Conservation (phyloP, 2,329 filamentous ascomycete species). For the Lasiodiplodia sp. region DNA sequence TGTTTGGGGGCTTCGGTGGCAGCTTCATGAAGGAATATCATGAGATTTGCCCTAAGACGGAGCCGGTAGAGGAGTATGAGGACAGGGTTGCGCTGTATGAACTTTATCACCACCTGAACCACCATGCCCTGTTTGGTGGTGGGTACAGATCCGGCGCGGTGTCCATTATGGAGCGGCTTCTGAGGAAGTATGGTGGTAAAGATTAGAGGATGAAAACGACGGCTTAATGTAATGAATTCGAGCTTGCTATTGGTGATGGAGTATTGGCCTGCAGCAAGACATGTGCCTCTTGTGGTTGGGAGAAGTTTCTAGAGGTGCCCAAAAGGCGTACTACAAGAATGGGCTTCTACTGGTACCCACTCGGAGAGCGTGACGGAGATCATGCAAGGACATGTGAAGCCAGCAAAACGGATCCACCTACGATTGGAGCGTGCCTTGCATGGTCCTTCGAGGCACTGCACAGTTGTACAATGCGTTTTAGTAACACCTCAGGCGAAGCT, state of each 20-base stretch:
- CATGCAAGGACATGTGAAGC: background rate
- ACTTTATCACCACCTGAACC: slow-evolving; percentile 90
- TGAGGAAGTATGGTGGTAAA: slow-evolving; percentile 67
- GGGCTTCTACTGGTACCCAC: background rate
- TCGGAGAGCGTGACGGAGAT: background rate
- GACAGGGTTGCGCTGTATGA: slow-evolving; percentile 84
- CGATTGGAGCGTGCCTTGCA: background rate
- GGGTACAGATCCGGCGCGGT: slow-evolving; percentile 79
- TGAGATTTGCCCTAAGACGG: slow-evolving; percentile 75
- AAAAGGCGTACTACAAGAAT: too few species aligned
- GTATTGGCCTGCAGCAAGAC: too few species aligned
- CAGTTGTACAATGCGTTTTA: background rate
- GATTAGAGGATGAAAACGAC: background rate
- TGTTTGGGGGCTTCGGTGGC: slow-evolving; percentile 88
- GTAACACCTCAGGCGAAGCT: background rate
- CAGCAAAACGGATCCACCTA: background rate
- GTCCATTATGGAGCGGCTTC: slow-evolving; percentile 77
- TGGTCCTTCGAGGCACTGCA: background rate
- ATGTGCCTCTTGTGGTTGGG: too few species aligned
- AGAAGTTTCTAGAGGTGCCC: too few species aligned
- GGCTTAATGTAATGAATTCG: too few species aligned
- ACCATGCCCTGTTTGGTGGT: slow-evolving; percentile 83
- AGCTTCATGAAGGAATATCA: slow-evolving; percentile 81
- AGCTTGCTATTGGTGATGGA: too few species aligned
- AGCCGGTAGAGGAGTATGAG: slow-evolving; percentile 83